A percentile compares a stretch with the other conserved stretches of the same genome.
These are phyloP conservation scores for Trichoderma koningiopsis DNA, from an alignment of 2,329 filamentous ascomycete genomes.

Conservation along the genomic window DNA sequence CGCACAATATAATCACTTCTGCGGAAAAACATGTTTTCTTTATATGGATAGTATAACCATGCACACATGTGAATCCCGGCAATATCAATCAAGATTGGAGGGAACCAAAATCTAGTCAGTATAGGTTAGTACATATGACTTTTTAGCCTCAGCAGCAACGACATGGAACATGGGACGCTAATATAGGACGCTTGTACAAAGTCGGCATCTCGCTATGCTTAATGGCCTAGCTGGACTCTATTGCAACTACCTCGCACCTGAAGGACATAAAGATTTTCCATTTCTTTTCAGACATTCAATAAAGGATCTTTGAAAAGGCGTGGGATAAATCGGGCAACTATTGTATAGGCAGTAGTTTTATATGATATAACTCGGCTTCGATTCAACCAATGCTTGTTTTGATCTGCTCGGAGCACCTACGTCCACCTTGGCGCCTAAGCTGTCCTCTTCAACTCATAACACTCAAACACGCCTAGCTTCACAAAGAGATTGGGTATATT, in stretches of 20 bases:
- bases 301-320: too few species aligned
- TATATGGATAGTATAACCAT: too few species aligned
- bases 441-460: neutral
- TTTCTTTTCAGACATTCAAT: too few species aligned
- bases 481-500: slow-evolving; percentile 8
- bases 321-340: too few species aligned
- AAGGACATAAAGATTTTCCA: neutral
- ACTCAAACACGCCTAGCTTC: neutral
- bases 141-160: neutral
- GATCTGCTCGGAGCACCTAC: too few species aligned
- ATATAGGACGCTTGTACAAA: neutral
- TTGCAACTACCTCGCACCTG: neutral
- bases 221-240: neutral
- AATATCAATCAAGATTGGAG: neutral
- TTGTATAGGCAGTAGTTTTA: too few species aligned
- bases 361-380: too few species aligned
- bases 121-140: neutral
- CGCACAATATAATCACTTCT: too few species aligned
- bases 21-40: too few species aligned
- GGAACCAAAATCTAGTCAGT: neutral
- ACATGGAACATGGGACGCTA: neutral
- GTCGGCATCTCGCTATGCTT: neutral
- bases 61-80: too few species aligned
- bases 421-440: too few species aligned
- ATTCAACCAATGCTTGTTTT: too few species aligned